Evolutionary conservation across 192 early-diverging fungal genomes (phyloP), one percentile per base, ranked within the genome.

Genomic region (Umbelopsis isabellina): DNA sequence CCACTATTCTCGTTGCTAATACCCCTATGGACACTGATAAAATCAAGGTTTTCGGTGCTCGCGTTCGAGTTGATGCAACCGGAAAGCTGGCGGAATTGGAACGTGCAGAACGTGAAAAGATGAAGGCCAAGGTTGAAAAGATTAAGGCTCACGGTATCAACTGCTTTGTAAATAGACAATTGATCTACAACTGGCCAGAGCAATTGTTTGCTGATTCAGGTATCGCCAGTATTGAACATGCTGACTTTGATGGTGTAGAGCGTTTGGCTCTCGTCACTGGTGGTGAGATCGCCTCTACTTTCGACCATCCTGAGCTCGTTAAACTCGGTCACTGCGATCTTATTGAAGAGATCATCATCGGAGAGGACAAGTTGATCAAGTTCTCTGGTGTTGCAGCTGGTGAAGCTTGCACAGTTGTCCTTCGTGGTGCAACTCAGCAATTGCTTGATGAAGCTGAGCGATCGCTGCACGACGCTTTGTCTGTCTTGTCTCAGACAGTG

Each of bases 1-100:
- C 95, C 37, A 94, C 88, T 68, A 96, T 99, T 72, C 84, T 99
- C 78, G 89, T 99, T 80, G 97, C 97, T 75, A 99, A 99, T 81
- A 99, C 97, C 72, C 93, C 97, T 37, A 99, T 99, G 97, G 97
- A 99, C 82, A 99, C 97, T 12, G 97, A 99, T 82, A 99, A 99
- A 81, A 96, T 99, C 84, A 99, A 99, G 84, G 93, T 99, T 67
- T 99, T 99, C 83, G 97, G 97, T 69, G 97, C 97, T 30, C 92
- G 94, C 65, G 89, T 99, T 69, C 91, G 93, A 69, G 97, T 99
- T 5, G 96, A 97, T 72, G 93, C 94, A 46, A 96, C 96, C 22
- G 94, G 94, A 41, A 96, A 99, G 86, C 88, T 99, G 41, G 97
- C 96, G 45, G 97, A 99, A 85, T 80, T 99, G 71, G 97, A 99